Evolutionary conservation across 2,329 filamentous ascomycete species (phyloP), one percentile per base, ranked within the genome.

Genomic region (Verticillium longisporum): DNA sequence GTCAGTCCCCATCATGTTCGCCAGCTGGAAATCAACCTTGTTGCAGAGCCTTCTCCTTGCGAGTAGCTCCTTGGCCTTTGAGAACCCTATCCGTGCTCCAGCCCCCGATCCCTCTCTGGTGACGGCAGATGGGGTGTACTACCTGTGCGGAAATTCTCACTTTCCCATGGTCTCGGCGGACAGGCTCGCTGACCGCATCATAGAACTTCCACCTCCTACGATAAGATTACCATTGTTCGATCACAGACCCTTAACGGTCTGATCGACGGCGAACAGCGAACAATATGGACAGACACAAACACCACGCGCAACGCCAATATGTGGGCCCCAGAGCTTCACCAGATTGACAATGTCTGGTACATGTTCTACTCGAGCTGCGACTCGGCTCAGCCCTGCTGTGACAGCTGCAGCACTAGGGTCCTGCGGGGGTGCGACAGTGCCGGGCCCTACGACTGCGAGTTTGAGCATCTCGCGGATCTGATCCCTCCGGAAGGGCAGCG

Each of bases 311-410:
- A 50, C 10, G 59, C 59, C 59, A 60, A 60, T 18, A 60, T 60
- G 63, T 66, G 64, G 64, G 64, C 64, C 0, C 64, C 64, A 1
- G 64, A 66, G 53, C 62, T 66, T 2, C 64, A 66, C 32, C 63
- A 62, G n/a, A 66, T 66, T 37, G 64, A 66, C 34, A 59, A 61
- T 26, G 57, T 56, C 31, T 66, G 64, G 64, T 61, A 66, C 34
- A 66, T 66, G 54, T 62, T 66, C 59, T 65, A 66, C 60, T 66
- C 64, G 0, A 61, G 60, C 21, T 64, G 62, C 18, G 56, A 64
- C 57, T 60, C 60, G 1, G 36, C 33, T 21, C 41, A 50, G 1
- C 21, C 58, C 1, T 65, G 64, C 60, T 63, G 60, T 21, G 60
- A 62, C 10, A 62, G 58, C 45, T 65, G 64, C 38, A 59, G 56